These are phyloP conservation scores for Hyaloscypha bicolor DNA, from an alignment of 495 filamentous ascomycete genomes.

Conservation along the genomic window DNA sequence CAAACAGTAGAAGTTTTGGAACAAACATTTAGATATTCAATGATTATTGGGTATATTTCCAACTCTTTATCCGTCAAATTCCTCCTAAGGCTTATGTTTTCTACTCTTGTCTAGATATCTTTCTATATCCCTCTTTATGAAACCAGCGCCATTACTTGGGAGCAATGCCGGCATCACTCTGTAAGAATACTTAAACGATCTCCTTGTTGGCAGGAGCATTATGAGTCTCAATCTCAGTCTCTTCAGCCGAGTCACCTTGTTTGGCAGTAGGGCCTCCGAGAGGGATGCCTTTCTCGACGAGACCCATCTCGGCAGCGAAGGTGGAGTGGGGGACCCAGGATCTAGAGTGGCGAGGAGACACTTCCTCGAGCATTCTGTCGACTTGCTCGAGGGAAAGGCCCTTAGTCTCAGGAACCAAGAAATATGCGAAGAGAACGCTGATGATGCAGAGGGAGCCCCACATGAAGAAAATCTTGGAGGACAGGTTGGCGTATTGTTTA, in stretches of 20 bases:
- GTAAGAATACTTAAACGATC: slow-evolving; percentile 16
- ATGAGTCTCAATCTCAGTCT: slow-evolving; percentile 17
- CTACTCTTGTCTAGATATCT: slow-evolving; percentile 5
- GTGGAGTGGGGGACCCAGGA: slow-evolving; percentile 74
- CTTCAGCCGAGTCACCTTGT: slow-evolving; percentile 13
- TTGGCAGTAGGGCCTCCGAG: neutral
- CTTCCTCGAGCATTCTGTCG: slow-evolving; percentile 88
- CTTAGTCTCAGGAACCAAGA: slow-evolving; percentile 85
- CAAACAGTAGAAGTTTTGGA: neutral
- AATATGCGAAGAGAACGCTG: slow-evolving; percentile 73
- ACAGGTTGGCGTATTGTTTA: slow-evolving; percentile 54
- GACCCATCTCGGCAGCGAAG: slow-evolving; percentile 62
- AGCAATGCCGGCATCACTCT: slow-evolving; percentile 6
- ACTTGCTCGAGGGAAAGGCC: slow-evolving; percentile 86
- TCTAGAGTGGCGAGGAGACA: slow-evolving; percentile 66
- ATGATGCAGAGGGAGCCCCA: slow-evolving; percentile 71
- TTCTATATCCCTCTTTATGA: slow-evolving; percentile 8
- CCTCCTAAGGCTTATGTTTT: neutral
- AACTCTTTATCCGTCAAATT: neutral
- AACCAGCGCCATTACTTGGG: neutral
- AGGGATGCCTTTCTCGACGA: slow-evolving; percentile 35
- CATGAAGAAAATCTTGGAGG: slow-evolving; percentile 76
- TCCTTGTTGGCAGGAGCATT: slow-evolving; percentile 4
- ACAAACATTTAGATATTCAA: neutral
- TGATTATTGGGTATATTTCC: slow-evolving; percentile 21